Percentiles rank a stretch among this genome's conserved stretches.
Evolutionary conservation across 768 basidiomycete species (phyloP).

Genomic region (Rossbeevera mucosa): DNA sequence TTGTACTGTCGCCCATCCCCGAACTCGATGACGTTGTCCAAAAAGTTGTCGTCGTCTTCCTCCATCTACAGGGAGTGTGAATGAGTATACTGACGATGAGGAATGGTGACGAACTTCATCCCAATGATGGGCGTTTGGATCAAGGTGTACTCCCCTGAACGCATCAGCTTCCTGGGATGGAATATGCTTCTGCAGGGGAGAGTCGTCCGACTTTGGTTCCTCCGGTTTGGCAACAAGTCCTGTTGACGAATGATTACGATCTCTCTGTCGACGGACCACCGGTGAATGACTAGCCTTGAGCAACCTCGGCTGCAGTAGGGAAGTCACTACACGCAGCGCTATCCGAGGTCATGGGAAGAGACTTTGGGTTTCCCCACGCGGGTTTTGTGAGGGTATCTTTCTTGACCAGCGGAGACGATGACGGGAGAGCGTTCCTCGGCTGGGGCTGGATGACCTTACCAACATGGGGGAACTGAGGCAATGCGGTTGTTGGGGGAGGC

Average conservation of each 20-base stretch:
- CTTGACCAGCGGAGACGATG: slow-evolving; percentile 33
- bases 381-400: slow-evolving; percentile 41
- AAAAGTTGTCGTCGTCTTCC: slow-evolving; percentile 88
- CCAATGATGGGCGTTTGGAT: slow-evolving; percentile 96
- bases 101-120: slow-evolving; percentile 70
- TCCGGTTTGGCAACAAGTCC: slow-evolving; percentile 21
- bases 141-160: slow-evolving; percentile 89
- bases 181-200: slow-evolving; percentile 52
- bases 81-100: neutral
- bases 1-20: slow-evolving; percentile 92
- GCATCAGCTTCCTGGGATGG: slow-evolving; percentile 82
- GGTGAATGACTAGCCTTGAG: slow-evolving; percentile 55
- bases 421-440: slow-evolving; percentile 39
- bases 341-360: slow-evolving; percentile 34
- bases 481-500: slow-evolving; percentile 35
- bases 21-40: slow-evolving; percentile 90
- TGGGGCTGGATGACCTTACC: slow-evolving; percentile 67
- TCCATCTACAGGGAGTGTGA: slow-evolving; percentile 54
- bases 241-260: slow-evolving; percentile 17
- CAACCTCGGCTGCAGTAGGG: slow-evolving; percentile 95
- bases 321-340: slow-evolving; percentile 63
- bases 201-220: slow-evolving; percentile 49
- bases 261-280: neutral
- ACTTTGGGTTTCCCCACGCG: slow-evolving; percentile 68
- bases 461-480: slow-evolving; percentile 50